phyloP scores from a whole-genome alignment of 805 yeast genomes.

The Saccharomyces eubayanus region DNA sequence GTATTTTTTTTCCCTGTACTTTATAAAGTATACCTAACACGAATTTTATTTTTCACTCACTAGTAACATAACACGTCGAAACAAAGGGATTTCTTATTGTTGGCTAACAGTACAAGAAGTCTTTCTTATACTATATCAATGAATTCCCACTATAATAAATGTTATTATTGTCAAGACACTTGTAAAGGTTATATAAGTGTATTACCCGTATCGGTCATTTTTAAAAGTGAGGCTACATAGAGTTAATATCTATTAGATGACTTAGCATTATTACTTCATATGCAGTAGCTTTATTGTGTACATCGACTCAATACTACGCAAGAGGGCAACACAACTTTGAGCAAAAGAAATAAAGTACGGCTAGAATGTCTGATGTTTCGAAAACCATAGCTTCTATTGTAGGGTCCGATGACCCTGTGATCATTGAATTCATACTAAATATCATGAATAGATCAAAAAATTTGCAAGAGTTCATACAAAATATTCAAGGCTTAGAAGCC shows the following conservation, averaged over 20 bases:
- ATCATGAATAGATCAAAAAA: constrained; percentile 30
- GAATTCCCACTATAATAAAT: background rate
- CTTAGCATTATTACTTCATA: background rate
- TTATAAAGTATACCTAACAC: background rate
- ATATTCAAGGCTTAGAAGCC: constrained; percentile 38
- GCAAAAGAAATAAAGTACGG: background rate
- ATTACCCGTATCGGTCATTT: background rate
- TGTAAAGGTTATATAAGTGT: background rate
- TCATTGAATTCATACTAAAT: constrained; percentile 41
- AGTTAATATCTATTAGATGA: background rate
- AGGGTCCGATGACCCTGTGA: constrained; percentile 36
- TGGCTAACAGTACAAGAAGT: background rate
- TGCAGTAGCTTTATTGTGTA: background rate
- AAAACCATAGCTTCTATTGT: constrained; percentile 13
- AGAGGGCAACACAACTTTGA: background rate
- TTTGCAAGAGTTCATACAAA: constrained; percentile 30
- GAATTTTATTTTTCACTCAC: background rate
- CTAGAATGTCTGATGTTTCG: background rate
- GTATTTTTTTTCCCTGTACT: background rate
- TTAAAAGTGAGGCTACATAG: background rate
- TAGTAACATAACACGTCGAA: background rate
- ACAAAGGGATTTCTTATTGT: background rate
- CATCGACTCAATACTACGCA: background rate
- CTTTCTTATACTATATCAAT: background rate
- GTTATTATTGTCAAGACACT: background rate